Base-by-base conservation (phyloP, 371 early-diverging fungal genomes). In the Haplosporangium sp. region DNA sequence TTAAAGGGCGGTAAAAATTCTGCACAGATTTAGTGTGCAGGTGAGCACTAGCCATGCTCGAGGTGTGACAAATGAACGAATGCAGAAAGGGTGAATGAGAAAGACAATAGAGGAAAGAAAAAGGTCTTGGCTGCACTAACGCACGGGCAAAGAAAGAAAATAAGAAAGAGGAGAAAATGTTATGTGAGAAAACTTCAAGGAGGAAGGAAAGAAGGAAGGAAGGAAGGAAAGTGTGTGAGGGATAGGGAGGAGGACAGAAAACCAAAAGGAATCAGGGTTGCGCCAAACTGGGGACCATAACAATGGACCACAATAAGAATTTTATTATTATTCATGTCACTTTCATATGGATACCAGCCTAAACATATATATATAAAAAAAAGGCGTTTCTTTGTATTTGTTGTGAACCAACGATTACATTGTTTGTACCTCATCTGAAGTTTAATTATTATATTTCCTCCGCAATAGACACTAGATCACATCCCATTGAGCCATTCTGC, bases 141-240 rank as follows among this genome's bases (percentile, higher is more conserved):
- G 19, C 27, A 48, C 57, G 63, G 50, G 48, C 58, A 48, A 27
- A 47, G 27, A 39, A 19, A 64, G 65, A 52, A 35, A 58, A 39
- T 38, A 7, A 35, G 57, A 47, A 11, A 44, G 53, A 35, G 53
- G 45, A 19, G 48, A 44, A 37, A 38, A 53, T 11, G 47, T 9
- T 11, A 9, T 52, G 52, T 4, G 37, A 34, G 9, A 35, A 37
- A 13, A 37, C 6, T 6, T 57, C 7, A 37, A 57, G 37, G 58
- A 11, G 8, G n/a, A 35, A 55, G n/a, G 38, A 47, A 4, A 42
- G 44, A 42, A 38, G 42, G 17, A 38, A 13, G 8, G 42, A 61
- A 53, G 27, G 27, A 27, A 27, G 27, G 27, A 27, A 27, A 27
- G 27, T 27, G 27, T 27, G 27, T 27, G n/a, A 35, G 40, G n/a